Percentiles rank a stretch among this genome's conserved stretches.
These are phyloP conservation scores for Stemphylium vesicarium DNA, from an alignment of 2,329 filamentous ascomycete genomes.

Conservation along the genomic window DNA sequence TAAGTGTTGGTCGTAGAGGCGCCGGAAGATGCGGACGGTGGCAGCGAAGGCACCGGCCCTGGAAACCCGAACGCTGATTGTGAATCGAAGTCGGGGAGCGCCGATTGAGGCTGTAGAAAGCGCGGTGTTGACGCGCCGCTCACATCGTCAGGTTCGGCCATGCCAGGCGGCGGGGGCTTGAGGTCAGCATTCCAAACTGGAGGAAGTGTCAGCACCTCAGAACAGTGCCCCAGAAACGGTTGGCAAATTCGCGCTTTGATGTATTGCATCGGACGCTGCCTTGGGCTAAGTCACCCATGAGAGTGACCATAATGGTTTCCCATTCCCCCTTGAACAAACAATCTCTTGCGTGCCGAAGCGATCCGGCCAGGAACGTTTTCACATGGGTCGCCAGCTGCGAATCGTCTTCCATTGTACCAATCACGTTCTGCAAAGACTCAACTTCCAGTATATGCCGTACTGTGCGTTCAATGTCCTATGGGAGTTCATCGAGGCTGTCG, in stretches of 20 bases:
- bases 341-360: constrained; percentile 11
- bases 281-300: constrained; percentile 13
- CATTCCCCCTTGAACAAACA: constrained; percentile 26
- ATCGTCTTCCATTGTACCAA: background rate
- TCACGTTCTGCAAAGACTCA: constrained; percentile 11
- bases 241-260: constrained; percentile 18
- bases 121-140: constrained; percentile 7
- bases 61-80: constrained; percentile 10
- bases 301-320: constrained; percentile 19
- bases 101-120: constrained; percentile 7
- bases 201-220: constrained; percentile 1
- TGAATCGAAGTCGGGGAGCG: constrained; percentile 14
- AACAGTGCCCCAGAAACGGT: constrained; percentile 2
- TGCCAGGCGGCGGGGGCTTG: constrained; percentile 17
- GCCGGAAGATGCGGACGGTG: constrained; percentile 12
- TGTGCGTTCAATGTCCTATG: constrained; percentile 11
- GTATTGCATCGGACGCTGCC: constrained; percentile 15
- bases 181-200: constrained; percentile 23
- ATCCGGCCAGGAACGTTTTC: constrained; percentile 13
- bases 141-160: constrained; percentile 1
- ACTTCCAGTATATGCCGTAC: constrained; percentile 22
- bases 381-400: constrained; percentile 3
- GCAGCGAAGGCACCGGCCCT: constrained; percentile 19
- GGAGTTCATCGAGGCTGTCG: constrained; percentile 9
- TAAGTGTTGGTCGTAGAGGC: constrained; percentile 24